Conservation (phyloP, 768 basidiomycete genomes). For the Chlorophyllum brunneum region DNA sequence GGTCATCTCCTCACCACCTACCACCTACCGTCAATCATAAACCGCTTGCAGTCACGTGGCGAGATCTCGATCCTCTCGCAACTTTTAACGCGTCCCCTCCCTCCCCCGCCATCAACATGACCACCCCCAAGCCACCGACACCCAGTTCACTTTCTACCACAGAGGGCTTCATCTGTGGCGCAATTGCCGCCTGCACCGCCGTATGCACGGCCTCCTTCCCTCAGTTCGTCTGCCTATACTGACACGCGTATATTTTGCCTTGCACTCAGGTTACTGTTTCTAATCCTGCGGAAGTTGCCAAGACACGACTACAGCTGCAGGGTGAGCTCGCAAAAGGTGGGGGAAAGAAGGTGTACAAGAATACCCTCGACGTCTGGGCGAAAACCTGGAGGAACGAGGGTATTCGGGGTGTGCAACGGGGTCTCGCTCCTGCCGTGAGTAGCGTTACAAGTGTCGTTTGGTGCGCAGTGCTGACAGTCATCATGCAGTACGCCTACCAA, state of each 20-base stretch:
- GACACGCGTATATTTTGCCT: conserved; percentile 8
- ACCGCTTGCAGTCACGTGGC: conserved; percentile 4
- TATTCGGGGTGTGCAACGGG: conserved; percentile 87
- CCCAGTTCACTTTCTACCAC: conserved; percentile 49
- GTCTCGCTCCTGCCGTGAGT: conserved; percentile 83
- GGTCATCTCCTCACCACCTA: conserved; percentile 21
- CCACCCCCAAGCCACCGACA: conserved; percentile 14
- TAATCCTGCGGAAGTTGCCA: conserved; percentile 82
- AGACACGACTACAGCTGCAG: conserved; percentile 94
- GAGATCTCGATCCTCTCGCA: conserved; percentile 5
- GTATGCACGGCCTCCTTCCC: conserved; percentile 42
- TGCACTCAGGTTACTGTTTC: conserved; percentile 66
- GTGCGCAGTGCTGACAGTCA: conserved; percentile 8
- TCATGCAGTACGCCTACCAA: conserved; percentile 81
- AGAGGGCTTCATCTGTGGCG: conserved; percentile 88
- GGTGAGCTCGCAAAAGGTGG: conserved; percentile 85
- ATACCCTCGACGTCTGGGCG: conserved; percentile 76
- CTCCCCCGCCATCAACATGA: conserved; percentile 8
- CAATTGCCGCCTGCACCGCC: conserved; percentile 87
- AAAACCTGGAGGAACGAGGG: conserved; percentile 94
- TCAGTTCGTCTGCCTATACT: conserved; percentile 2
- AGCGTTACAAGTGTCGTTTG: background rate
- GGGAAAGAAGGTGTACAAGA: conserved; percentile 77
- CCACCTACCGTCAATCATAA: background rate
- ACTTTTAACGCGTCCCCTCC: background rate